Percentiles rank a stretch among this genome's conserved stretches.
Evolutionary conservation across 371 early-diverging fungal species (phyloP).

Genomic region (Haplosporangium sp.): DNA sequence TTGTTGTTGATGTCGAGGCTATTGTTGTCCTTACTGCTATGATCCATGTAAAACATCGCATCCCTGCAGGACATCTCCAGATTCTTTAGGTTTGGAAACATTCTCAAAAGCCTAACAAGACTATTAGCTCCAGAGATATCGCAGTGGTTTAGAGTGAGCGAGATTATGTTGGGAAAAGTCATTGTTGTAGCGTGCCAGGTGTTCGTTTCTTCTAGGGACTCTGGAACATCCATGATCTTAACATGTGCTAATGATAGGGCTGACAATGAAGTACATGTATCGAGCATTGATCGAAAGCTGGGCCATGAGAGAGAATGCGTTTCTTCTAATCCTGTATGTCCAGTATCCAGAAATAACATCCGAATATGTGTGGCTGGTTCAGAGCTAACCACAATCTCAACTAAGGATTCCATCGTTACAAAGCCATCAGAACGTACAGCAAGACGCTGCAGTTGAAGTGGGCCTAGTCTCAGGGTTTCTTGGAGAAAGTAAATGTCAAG

Average conservation of each 20-base stretch:
- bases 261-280: slow-evolving; percentile 8
- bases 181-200: slow-evolving; percentile 19
- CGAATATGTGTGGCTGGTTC: slow-evolving; percentile 10
- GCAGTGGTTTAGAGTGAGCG: slow-evolving; percentile 20
- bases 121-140: slow-evolving; percentile 18
- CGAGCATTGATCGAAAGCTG: slow-evolving; percentile 15
- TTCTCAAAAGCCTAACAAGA: slow-evolving; percentile 18
- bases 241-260: slow-evolving; percentile 14
- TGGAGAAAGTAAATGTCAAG: slow-evolving; percentile 25
- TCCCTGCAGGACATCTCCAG: slow-evolving; percentile 18
- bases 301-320: slow-evolving; percentile 30
- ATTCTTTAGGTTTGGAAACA: slow-evolving; percentile 22
- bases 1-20: not conserved
- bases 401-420: slow-evolving; percentile 22
- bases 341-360: slow-evolving; percentile 15
- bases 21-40: not conserved
- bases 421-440: slow-evolving; percentile 27
- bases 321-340: slow-evolving; percentile 20
- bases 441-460: slow-evolving; percentile 3
- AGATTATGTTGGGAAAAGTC: slow-evolving; percentile 23
- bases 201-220: slow-evolving; percentile 21
- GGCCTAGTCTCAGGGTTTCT: not conserved
- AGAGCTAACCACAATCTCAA: slow-evolving; percentile 11
- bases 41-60: slow-evolving; percentile 4
- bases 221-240: slow-evolving; percentile 28